phyloP scores from a whole-genome alignment of 129 eudicot genomes.

The Artemisia tridentata region DNA sequence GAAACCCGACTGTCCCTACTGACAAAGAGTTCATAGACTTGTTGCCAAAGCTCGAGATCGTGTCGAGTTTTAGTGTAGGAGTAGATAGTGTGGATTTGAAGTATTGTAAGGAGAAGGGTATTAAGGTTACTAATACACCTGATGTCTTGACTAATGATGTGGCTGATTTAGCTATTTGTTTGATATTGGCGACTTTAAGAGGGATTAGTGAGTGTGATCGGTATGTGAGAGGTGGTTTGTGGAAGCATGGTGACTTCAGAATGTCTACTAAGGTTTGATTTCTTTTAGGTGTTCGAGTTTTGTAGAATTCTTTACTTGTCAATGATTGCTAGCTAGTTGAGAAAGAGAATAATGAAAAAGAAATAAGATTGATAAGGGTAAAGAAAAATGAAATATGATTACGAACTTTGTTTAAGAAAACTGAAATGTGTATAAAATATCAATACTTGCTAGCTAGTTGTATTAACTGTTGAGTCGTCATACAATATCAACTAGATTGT shows the following conservation, averaged over 20 bases:
- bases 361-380: too few species aligned
- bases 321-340: too few species aligned
- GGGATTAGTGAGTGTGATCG: constrained; percentile 45
- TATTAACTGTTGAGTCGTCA: too few species aligned
- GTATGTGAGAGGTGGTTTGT: constrained; percentile 37
- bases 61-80: constrained; percentile 45
- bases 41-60: constrained; percentile 45
- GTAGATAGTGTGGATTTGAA: constrained; percentile 46
- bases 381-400: too few species aligned
- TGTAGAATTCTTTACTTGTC: too few species aligned
- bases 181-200: constrained; percentile 45
- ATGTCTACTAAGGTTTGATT: constrained; percentile 43
- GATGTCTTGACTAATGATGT: constrained; percentile 50
- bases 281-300: neutral
- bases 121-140: constrained; percentile 50
- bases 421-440: too few species aligned
- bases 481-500: too few species aligned
- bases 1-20: constrained; percentile 30
- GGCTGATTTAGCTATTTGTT: constrained; percentile 50
- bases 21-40: constrained; percentile 42
- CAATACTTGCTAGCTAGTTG: too few species aligned
- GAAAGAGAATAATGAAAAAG: too few species aligned
- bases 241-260: constrained; percentile 43
- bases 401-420: too few species aligned
- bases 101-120: constrained; percentile 48